A percentile compares a stretch with the other conserved stretches of the same genome.
phyloP scores from a whole-genome alignment of 1,284 basidiomycete species.

The Cryptococcus depauperatus region DNA sequence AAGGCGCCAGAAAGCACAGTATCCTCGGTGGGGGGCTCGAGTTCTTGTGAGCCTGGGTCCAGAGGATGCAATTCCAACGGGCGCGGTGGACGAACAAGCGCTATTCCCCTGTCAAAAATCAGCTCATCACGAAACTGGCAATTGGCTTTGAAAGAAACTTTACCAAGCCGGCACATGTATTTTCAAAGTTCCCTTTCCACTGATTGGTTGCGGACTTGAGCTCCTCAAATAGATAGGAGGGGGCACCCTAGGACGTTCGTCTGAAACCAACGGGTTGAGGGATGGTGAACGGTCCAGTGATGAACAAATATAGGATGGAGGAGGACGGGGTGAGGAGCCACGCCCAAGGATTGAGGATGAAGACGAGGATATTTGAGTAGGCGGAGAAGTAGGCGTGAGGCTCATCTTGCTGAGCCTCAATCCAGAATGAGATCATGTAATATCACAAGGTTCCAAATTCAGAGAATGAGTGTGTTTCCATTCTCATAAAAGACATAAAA shows the following conservation, averaged over 20 bases:
- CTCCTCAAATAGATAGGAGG: constrained; percentile 36
- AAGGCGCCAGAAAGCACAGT: constrained; percentile 39
- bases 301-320: constrained; percentile 26
- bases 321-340: constrained; percentile 3
- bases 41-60: constrained; percentile 16
- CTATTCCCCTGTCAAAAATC: constrained; percentile 26
- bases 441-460: too few relatives aligned
- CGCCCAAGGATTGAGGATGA: background rate
- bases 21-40: constrained; percentile 38
- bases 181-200: constrained; percentile 23
- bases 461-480: too few relatives aligned
- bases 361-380: background rate
- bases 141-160: background rate
- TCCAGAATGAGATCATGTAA: too few relatives aligned
- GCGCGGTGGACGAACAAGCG: constrained; percentile 32
- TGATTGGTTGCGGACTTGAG: constrained; percentile 23
- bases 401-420: too few relatives aligned
- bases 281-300: constrained; percentile 26
- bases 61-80: constrained; percentile 28
- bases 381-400: background rate
- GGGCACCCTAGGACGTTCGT: constrained; percentile 24
- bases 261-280: constrained; percentile 11
- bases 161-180: constrained; percentile 40
- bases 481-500: too few relatives aligned
- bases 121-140: background rate